Base-by-base conservation (phyloP, 2,329 filamentous ascomycete genomes). In the Lithohypha guttulata region DNA sequence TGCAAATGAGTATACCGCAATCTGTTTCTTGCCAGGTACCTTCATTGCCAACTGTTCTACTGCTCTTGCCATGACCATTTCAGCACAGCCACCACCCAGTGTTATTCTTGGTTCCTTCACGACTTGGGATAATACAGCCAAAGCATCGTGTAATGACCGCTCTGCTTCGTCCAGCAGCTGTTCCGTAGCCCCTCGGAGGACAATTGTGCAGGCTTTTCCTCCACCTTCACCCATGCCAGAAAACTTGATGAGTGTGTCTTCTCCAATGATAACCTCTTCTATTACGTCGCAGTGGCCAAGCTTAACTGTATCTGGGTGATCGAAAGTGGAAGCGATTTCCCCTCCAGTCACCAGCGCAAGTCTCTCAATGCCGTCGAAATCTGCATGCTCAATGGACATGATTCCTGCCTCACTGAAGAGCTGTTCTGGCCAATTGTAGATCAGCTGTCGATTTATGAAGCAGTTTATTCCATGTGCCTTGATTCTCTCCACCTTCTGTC, bases 371-470 rank as follows among this genome's bases (percentile, higher is more conserved):
- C 91, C 91, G 59, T 98, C 91, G 57, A 98, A 98, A 66, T 98
- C 91, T 50, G 91, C 91, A 61, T 98, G 91, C 69, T 98, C 91
- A 53, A 98, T 98, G 19, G 86, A 94, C 71, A 93, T 84, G 64
- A 98, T 96, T 46, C 91, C 91, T 6, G 87, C 89, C 61, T 98
- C 91, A 23, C 89, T 86, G 58, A 98, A 98, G 32, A 98, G 80
- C 66, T 98, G 91, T 65, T 98, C 91, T 4, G 91, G 91, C 91
- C 91, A 98, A 73, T 98, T 98, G 74, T 98, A 98, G 67, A 98
- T 98, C 48, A 98, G 77, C 63, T 98, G 91, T 53, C 91, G 75
- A 75, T 98, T 98, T 64, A 98, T 94, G 64, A 98, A 98, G 72
- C 91, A 96, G 75, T 98, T 98, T 68, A 98, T 95, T 43, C 91